These are phyloP conservation scores for Flaveria trinervia DNA, from an alignment of 129 eudicot genomes.

Conservation along the genomic window DNA sequence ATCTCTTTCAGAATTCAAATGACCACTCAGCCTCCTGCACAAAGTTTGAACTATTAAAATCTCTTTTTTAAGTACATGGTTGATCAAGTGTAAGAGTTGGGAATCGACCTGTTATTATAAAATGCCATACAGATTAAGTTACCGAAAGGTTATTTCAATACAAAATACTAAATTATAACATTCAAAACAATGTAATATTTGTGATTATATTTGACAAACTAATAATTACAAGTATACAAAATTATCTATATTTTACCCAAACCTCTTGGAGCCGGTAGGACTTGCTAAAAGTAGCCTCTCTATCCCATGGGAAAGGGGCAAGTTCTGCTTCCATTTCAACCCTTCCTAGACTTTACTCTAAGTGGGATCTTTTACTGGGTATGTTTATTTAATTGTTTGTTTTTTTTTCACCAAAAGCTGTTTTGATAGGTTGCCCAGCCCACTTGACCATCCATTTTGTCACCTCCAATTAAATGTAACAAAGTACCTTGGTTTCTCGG, in stretches of 20 bases:
- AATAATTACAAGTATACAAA: background rate
- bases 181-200: background rate
- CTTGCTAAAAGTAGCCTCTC: too few relatives aligned
- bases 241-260: background rate
- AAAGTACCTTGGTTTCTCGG: conserved; percentile 88
- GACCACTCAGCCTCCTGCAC: conserved; percentile 85
- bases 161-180: background rate
- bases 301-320: too few relatives aligned
- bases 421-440: conserved; percentile 10
- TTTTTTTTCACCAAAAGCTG: too few relatives aligned
- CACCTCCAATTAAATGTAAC: background rate
- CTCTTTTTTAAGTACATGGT: background rate
- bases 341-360: too few relatives aligned
- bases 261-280: background rate
- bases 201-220: background rate
- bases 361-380: too few relatives aligned
- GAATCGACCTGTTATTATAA: background rate
- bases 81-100: background rate
- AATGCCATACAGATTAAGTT: background rate
- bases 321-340: too few relatives aligned
- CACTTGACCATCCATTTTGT: background rate
- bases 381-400: too few relatives aligned
- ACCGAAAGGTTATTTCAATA: background rate
- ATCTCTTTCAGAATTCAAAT: conserved; percentile 58
- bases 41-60: background rate